Conservation (phyloP, 106 monocot species). For the Dendrobium officinale region DNA sequence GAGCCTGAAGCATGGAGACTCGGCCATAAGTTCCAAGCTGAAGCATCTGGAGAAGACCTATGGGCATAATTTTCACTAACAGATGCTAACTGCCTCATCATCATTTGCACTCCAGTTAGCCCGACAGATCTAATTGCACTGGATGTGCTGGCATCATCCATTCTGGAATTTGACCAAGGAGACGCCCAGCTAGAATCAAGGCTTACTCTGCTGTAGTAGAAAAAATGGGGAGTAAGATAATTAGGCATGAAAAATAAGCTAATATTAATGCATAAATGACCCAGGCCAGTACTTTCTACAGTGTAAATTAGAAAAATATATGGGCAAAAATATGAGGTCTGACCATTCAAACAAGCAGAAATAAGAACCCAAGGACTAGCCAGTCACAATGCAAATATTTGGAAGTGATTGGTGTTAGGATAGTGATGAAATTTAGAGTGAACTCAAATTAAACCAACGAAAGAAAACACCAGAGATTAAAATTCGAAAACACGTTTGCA, state of each 20-base stretch:
- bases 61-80: slow-evolving; percentile 61
- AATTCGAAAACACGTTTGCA: too few species aligned
- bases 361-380: neutral
- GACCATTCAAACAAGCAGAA: neutral
- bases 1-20: slow-evolving; percentile 25
- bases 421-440: too few species aligned
- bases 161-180: slow-evolving; percentile 44
- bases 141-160: slow-evolving; percentile 61
- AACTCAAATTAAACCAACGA: too few species aligned
- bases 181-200: slow-evolving; percentile 47
- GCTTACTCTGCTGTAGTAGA: slow-evolving; percentile 35
- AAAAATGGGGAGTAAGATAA: neutral
- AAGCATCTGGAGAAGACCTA: slow-evolving; percentile 29
- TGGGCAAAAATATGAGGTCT: neutral
- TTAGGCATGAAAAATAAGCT: neutral
- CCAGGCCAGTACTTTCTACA: neutral
- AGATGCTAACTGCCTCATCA: slow-evolving; percentile 94
- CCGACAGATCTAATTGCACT: slow-evolving; percentile 42
- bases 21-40: slow-evolving; percentile 66
- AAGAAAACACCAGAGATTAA: too few species aligned
- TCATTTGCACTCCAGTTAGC: slow-evolving; percentile 80
- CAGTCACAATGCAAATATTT: neutral
- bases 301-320: neutral
- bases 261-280: neutral
- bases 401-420: neutral